phyloP scores from a whole-genome alignment of 441 rosid genomes.

The Mallotus japonicus region DNA sequence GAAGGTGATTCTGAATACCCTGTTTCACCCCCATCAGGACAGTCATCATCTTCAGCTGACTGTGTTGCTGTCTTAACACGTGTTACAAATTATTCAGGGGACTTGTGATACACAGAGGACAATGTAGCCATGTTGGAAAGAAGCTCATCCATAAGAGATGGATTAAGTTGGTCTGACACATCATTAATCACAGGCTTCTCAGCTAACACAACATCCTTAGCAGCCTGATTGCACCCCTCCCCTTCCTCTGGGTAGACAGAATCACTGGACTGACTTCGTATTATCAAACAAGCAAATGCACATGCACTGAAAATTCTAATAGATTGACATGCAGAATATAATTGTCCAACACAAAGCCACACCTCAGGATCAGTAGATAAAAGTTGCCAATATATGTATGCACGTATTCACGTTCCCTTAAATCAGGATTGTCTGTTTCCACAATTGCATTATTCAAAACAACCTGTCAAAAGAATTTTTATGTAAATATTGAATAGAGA shows the following conservation, averaged over 20 bases:
- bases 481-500: slow-evolving; percentile 16
- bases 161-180: slow-evolving; percentile 88
- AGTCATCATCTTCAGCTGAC: slow-evolving; percentile 87
- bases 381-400: slow-evolving; percentile 95
- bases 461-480: slow-evolving; percentile 45
- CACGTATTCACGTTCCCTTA: slow-evolving; percentile 96
- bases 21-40: slow-evolving; percentile 75
- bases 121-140: slow-evolving; percentile 90
- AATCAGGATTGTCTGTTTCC: slow-evolving; percentile 96
- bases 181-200: slow-evolving; percentile 98
- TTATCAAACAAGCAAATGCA: neutral
- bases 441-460: slow-evolving; percentile 93
- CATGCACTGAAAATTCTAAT: neutral
- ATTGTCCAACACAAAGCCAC: slow-evolving; percentile 22
- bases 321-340: neutral
- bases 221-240: slow-evolving; percentile 53
- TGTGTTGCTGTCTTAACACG: slow-evolving; percentile 74
- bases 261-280: too few relatives aligned
- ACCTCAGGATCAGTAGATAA: slow-evolving; percentile 98
- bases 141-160: slow-evolving; percentile 94
- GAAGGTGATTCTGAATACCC: slow-evolving; percentile 69
- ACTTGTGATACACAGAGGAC: slow-evolving; percentile 96
- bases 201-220: slow-evolving; percentile 95
- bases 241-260: neutral
- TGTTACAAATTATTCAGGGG: slow-evolving; percentile 89